Evolutionary conservation across 345 rosid genomes (phyloP).

Genomic region (Raphanus raphanistrum): DNA sequence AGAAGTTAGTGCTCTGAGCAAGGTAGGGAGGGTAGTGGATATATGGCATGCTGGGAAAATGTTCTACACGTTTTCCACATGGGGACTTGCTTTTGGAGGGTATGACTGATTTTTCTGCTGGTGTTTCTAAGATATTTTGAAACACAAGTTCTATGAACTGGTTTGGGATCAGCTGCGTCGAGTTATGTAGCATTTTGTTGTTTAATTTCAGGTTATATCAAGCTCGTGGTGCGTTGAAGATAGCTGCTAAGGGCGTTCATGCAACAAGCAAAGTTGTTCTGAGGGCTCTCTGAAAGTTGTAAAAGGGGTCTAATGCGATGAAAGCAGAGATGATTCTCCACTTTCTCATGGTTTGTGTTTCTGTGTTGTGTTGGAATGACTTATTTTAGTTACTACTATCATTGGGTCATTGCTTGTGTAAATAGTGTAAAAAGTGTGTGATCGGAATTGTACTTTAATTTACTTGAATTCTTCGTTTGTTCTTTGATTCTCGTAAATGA

Average conservation of each 20-base stretch:
- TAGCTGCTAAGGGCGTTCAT: conserved; percentile 75
- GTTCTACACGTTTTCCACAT: conserved; percentile 76
- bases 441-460: conserved; percentile 9
- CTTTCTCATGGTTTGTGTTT: conserved; percentile 18
- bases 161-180: neutral
- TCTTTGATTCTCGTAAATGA: neutral
- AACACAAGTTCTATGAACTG: neutral
- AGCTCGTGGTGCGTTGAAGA: conserved; percentile 57
- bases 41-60: conserved; percentile 89
- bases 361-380: neutral
- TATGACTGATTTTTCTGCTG: conserved; percentile 35
- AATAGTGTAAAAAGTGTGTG: conserved; percentile 38
- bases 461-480: neutral
- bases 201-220: conserved; percentile 57
- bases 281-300: conserved; percentile 52
- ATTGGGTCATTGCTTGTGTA: conserved; percentile 16
- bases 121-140: neutral
- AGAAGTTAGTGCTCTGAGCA: conserved; percentile 66
- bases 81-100: conserved; percentile 94
- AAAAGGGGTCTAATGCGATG: neutral
- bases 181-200: neutral
- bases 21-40: conserved; percentile 62
- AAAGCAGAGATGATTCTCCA: conserved; percentile 3
- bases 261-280: conserved; percentile 66
- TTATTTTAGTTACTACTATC: neutral